Evolutionary conservation across 1,284 basidiomycete species (phyloP), one percentile per base, ranked within the genome.

Genomic region (Pyrrhoderma lamaoense): DNA sequence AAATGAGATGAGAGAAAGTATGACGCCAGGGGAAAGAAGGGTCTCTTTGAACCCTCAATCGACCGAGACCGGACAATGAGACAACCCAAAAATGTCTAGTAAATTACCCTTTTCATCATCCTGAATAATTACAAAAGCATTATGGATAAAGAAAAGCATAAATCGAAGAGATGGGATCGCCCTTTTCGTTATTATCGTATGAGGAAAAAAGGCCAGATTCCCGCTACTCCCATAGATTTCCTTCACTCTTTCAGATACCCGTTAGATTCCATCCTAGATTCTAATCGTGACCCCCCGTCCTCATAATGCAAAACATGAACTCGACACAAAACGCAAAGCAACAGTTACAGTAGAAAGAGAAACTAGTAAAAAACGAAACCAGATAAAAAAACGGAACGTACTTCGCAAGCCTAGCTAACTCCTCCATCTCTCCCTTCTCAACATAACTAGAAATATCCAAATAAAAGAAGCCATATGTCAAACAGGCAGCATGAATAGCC

Each of bases 401-500:
- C 51, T 76, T 72, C 2, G 80, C 88, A 1, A 89, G 70, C 5
- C 67, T 63, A 0, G 78, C 66, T 3, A 91, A 73, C 56, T 85
- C 77, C 36, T 82, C 76, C n/a, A 84, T 75, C 59, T 90, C 84
- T 4, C 38, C 38, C n/a, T 40, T 14, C 5, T 40, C 38, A 5
- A 0, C 65, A 58, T 74, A 85, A 1, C 72, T 66, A 8, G 77
- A 75, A 39, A 91, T 73, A 52, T 86, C 76, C 45, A 93, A 72
- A 64, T 93, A 94, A 68, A 93, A 91, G 73, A 93, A 93, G 0
- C 90, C 91, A 52, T 80, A 88, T 52, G 86, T 71, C 16, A 83
- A 61, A 61, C 88, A 92, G 11, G 89, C 89, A 0, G 68, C 62
- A 62, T 93, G 89, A 8, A 93, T 66, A 0, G 78, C 76, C 16